Conservation (phyloP, 2,329 filamentous ascomycete species). For the Fusarium gaditjirri region DNA sequence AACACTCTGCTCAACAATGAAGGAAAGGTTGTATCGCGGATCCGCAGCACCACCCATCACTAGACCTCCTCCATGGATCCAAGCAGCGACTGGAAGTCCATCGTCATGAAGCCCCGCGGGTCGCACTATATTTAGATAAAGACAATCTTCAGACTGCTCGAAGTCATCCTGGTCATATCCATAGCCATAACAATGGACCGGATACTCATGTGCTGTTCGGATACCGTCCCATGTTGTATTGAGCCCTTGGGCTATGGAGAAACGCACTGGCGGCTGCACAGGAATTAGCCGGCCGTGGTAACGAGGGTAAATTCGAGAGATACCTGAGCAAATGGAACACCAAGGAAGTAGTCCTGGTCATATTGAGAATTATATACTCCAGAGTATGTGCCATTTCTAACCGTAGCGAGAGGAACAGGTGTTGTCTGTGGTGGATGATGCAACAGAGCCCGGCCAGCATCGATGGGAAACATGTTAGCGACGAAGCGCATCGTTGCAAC, state of each 20-base stretch:
- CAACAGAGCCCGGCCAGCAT: not conserved
- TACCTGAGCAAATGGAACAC: constrained; percentile 19
- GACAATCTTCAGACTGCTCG: constrained; percentile 63
- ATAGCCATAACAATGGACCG: constrained; percentile 61
- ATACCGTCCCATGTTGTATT: constrained; percentile 56
- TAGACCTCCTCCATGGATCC: constrained; percentile 63
- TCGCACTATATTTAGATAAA: constrained; percentile 70
- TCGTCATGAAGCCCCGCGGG: constrained; percentile 57
- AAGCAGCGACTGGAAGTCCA: constrained; percentile 65
- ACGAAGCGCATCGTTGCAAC: not conserved
- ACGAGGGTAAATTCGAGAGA: fast-evolving
- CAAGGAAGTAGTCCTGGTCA: constrained; percentile 25
- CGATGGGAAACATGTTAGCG: not conserved
- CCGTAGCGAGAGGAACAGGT: not conserved
- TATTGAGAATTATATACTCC: constrained; percentile 16
- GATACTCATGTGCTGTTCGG: constrained; percentile 57
- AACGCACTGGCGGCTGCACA: constrained; percentile 28
- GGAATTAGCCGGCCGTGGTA: not conserved
- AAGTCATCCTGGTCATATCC: constrained; percentile 48
- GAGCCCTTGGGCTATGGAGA: constrained; percentile 49
- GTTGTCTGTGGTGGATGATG: not conserved
- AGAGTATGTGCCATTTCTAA: constrained; percentile 25
- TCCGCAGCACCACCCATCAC: constrained; percentile 52
- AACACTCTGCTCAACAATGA: constrained; percentile 62
- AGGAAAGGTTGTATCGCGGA: constrained; percentile 69